Evolutionary conservation across 148 eudicot species (phyloP).

Genomic region (Diospyros kaki): DNA sequence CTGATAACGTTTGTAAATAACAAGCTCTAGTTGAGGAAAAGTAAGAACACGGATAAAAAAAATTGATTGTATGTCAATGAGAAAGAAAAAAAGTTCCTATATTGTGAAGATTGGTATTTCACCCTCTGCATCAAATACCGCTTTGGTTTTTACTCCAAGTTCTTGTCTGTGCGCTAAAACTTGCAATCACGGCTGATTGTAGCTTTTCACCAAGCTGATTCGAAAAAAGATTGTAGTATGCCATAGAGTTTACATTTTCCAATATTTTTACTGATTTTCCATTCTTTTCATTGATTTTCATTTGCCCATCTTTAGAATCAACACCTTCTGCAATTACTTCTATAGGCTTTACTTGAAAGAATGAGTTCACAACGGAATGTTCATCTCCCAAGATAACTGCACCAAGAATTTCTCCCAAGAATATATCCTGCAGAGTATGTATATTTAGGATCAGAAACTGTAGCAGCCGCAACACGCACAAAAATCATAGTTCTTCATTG

Average conservation of each 20-base stretch:
- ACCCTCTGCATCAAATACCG: not conserved
- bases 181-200: constrained; percentile 67
- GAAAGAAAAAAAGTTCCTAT: not conserved
- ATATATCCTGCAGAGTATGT: constrained; percentile 48
- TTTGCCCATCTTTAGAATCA: constrained; percentile 58
- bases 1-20: not conserved
- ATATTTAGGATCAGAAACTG: not conserved
- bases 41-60: not conserved
- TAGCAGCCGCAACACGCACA: not conserved
- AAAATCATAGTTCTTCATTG: not conserved
- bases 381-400: constrained; percentile 53
- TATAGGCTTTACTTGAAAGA: constrained; percentile 30
- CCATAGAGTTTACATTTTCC: constrained; percentile 39
- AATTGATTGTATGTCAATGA: not conserved
- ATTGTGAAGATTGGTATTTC: not conserved
- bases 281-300: constrained; percentile 32
- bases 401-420: constrained; percentile 81
- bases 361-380: constrained; percentile 25
- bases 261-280: constrained; percentile 48
- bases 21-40: not conserved
- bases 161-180: constrained; percentile 49
- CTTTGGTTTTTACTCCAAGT: constrained; percentile 29
- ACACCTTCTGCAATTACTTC: constrained; percentile 46
- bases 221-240: constrained; percentile 49
- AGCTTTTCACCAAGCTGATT: constrained; percentile 54